Evolutionary conservation across 192 early-diverging fungal genomes (phyloP), one percentile per base, ranked within the genome.

Genomic region (Coemansia sp.): DNA sequence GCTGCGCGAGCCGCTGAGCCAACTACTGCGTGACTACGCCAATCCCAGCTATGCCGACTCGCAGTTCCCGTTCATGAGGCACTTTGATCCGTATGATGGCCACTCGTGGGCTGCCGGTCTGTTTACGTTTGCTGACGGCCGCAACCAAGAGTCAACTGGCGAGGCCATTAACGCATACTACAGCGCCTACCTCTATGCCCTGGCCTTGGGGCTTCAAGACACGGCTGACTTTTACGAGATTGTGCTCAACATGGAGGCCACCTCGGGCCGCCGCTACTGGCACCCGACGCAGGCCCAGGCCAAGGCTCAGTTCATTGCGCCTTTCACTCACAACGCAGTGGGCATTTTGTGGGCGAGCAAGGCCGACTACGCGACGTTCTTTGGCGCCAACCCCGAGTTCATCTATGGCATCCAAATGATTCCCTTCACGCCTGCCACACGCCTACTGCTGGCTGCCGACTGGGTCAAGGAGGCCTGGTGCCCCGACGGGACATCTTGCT

Each of bases 31-130:
- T 51, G 87, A 88, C 82, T 87, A 86, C 41, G 87, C 87, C 42
- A 85, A 80, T 22, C 84, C 87, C 5, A 62, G 50, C 42, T 71
- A 70, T 29, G 50, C 71, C 17, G 86, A 88, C 50, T 17, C 60
- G n/a, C 73, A 80, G 39, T 90, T 86, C 66, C 77, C 89, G 36
- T 81, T 60, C 34, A 83, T 84, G 63, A 78, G 88, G 1, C 73
- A 78, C 59, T 86, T 82, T 74, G 88, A 90, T 62, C 80, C 86
- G 40, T 90, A 84, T 46, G 87, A 87, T 58, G 86, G 86, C 29
- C 88, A 90, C 65, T 86, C 83, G 55, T 90, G 88, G 88, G 88
- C 88, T 5, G 82, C 87, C 4, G 88, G 88, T 0, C 64, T 86
- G 38, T 78, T 76, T 34, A 60, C 77, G 3, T 84, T 80, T 60